These are phyloP conservation scores for Ustilago sp. DNA, from an alignment of 1,284 basidiomycete genomes.

Conservation along the genomic window DNA sequence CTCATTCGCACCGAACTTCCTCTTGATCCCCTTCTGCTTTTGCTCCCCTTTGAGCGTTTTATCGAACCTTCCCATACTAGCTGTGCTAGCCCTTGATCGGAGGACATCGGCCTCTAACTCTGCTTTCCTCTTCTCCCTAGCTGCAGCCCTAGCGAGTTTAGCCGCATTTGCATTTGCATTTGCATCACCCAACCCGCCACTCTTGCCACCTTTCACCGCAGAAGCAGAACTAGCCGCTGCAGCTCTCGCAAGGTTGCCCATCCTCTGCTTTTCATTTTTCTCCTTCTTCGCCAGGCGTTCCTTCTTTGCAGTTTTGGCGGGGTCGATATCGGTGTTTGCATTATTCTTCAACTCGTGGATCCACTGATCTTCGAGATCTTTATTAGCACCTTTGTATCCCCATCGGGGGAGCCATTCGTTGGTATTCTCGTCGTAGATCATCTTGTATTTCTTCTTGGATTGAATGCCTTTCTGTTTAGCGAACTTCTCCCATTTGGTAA, in stretches of 20 bases:
- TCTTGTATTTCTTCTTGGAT: constrained; percentile 79
- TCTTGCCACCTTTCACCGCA: background rate
- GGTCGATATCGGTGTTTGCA: constrained; percentile 80
- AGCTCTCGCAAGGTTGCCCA: constrained; percentile 80
- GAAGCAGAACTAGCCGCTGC: constrained; percentile 20
- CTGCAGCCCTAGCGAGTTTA: constrained; percentile 49
- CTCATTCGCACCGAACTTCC: constrained; percentile 90
- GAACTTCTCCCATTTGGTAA: constrained; percentile 97
- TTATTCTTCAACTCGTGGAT: constrained; percentile 87
- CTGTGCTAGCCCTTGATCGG: constrained; percentile 85
- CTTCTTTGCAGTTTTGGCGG: constrained; percentile 79
- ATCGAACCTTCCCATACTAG: constrained; percentile 89
- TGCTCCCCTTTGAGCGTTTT: constrained; percentile 87
- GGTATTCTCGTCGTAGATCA: constrained; percentile 92
- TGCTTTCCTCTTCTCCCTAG: constrained; percentile 76
- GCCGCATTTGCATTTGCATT: constrained; percentile 54
- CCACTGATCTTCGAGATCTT: constrained; percentile 89
- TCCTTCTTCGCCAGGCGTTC: constrained; percentile 82
- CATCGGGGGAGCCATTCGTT: constrained; percentile 93
- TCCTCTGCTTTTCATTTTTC: constrained; percentile 85
- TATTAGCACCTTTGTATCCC: constrained; percentile 86
- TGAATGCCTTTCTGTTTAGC: constrained; percentile 94
- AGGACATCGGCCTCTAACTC: constrained; percentile 84
- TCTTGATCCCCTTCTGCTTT: constrained; percentile 82
- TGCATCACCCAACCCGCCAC: constrained; percentile 33